Base-by-base conservation (phyloP, 768 basidiomycete species). In the Albatrellus ellisii region DNA sequence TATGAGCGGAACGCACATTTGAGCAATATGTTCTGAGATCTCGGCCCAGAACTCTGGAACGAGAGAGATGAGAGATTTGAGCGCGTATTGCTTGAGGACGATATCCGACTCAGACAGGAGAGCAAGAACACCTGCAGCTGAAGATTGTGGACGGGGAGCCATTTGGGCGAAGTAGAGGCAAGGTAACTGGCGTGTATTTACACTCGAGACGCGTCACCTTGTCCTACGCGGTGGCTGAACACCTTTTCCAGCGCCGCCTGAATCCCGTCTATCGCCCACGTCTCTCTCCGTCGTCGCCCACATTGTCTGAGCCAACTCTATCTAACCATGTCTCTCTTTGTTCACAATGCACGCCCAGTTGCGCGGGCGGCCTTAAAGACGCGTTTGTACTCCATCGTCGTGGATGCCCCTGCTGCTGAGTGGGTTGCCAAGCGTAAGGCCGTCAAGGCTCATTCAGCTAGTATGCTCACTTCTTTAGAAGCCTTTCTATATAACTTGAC, bases 31-130 rank as follows among this genome's bases (percentile, higher is more conserved):
- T 61, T 99, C 95, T 52, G 89, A 91, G 55, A 98, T 94, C 69
- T 99, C 95, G 36, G 94, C 83, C 95, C 95, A 99, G 62, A 97
- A 98, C 53, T 86, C 81, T 28, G 91, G 77, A 6, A 98, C 89
- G 34, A 97, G 73, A 12, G 74, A 65, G 54, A 77, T 83, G 41
- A 99, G 70, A 34, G 80, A 72, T 38, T 75, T 75, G 52, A 99
- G 77, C 18, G 95, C 95, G 69, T 95, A 85, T 53, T 87, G 78
- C 56, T 91, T 88, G 59, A 98, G 81, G 31, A 82, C 65, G 21
- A 77, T 69, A 50, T 92, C 86, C 41, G 83, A 84, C 61, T 99
- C 95, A 29, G 79, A 75, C 12, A 99, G 77, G 26, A 99, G 70
- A 21, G 90, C 88, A 51, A 99, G 79, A 22, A 90, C 83, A 50